A percentile compares a stretch with the other conserved stretches of the same genome.
These are phyloP conservation scores for Alternaria viburni DNA, from an alignment of 2,329 filamentous ascomycete genomes.

Conservation along the genomic window DNA sequence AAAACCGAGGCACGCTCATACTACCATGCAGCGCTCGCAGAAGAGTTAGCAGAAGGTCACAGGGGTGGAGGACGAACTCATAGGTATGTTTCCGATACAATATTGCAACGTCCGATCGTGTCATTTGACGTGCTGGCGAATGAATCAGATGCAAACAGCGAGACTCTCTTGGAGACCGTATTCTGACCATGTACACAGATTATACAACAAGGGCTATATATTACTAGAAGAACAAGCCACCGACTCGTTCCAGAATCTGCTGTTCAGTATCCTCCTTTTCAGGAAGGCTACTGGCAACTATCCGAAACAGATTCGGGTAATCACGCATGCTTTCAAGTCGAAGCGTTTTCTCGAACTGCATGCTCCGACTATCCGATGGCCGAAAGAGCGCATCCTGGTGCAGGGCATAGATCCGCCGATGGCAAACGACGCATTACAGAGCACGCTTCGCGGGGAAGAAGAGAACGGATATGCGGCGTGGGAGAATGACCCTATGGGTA, in stretches of 20 bases:
- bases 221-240: conserved; percentile 73
- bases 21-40: conserved; percentile 41
- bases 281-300: conserved; percentile 47
- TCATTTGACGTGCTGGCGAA: too few species aligned
- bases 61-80: conserved; percentile 30
- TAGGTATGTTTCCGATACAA: background rate
- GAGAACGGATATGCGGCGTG: conserved; percentile 48
- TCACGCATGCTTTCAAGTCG: conserved; percentile 58
- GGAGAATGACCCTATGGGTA: conserved; percentile 50
- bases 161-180: background rate
- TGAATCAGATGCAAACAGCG: background rate
- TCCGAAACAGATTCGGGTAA: conserved; percentile 50
- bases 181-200: background rate
- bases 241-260: conserved; percentile 84
- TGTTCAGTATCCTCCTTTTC: conserved; percentile 73
- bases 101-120: too few species aligned
- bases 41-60: conserved; percentile 30
- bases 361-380: conserved; percentile 54
- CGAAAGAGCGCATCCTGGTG: conserved; percentile 47
- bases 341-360: conserved; percentile 51
- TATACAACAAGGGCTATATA: conserved; percentile 54
- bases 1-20: conserved; percentile 48
- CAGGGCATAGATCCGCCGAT: conserved; percentile 56
- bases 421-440: conserved; percentile 42
- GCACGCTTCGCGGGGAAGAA: conserved; percentile 47